A percentile compares a stretch with the other conserved stretches of the same genome.
phyloP scores from a whole-genome alignment of 805 yeast species.

The Suhomyces sp. region DNA sequence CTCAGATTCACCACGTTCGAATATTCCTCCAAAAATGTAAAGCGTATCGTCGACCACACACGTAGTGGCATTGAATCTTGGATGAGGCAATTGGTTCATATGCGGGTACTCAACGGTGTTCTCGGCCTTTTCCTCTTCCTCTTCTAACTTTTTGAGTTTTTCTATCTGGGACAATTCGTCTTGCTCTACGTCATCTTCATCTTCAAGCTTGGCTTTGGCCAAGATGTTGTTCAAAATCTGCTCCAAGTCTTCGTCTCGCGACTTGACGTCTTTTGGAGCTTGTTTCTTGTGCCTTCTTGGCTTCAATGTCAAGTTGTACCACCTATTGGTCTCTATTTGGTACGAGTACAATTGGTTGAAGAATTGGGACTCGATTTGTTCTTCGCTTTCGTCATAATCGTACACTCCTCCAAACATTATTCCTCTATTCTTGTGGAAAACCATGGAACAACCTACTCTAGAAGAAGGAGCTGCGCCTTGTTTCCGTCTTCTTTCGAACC shows the following conservation, averaged over 20 bases:
- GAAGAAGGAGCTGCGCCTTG: constrained; percentile 91
- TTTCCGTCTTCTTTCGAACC: constrained; percentile 88
- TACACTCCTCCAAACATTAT: constrained; percentile 93
- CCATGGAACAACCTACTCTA: constrained; percentile 92
- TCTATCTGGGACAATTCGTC: constrained; percentile 35
- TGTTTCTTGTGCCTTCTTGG: constrained; percentile 53
- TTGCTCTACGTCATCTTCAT: constrained; percentile 44
- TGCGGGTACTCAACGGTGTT: constrained; percentile 51
- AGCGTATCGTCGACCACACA: constrained; percentile 82
- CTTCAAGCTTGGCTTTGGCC: constrained; percentile 68
- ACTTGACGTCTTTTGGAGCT: constrained; percentile 40
- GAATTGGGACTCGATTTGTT: constrained; percentile 78
- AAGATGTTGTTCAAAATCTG: constrained; percentile 71
- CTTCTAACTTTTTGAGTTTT: constrained; percentile 33
- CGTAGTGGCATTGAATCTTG: constrained; percentile 81
- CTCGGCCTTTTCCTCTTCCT: constrained; percentile 40
- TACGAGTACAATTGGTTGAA: constrained; percentile 78
- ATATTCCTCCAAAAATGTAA: constrained; percentile 86
- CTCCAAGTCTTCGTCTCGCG: constrained; percentile 78
- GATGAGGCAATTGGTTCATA: constrained; percentile 70
- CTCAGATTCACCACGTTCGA: constrained; percentile 87
- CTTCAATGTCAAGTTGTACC: constrained; percentile 73
- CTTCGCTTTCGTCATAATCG: constrained; percentile 94
- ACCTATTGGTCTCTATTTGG: constrained; percentile 81
- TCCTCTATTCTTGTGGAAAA: constrained; percentile 86